Evolutionary conservation across 169 alveolate species (phyloP).

Genomic region (Cyclospora cayetanensis): DNA sequence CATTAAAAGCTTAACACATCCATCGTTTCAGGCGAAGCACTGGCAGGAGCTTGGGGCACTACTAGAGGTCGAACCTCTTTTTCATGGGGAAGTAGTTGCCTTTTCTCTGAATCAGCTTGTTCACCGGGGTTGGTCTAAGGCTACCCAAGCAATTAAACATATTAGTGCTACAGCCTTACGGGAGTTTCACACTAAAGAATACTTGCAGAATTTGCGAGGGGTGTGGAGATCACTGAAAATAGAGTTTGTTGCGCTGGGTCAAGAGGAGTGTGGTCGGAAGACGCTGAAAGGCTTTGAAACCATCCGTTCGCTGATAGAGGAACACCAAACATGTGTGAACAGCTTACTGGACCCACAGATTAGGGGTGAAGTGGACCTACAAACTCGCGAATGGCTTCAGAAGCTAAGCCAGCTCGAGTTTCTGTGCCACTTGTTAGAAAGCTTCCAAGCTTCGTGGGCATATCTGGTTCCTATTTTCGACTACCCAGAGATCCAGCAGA

Average conservation of each 20-base stretch:
- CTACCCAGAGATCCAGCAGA: conserved; percentile 84
- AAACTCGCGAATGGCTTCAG: conserved; percentile 89
- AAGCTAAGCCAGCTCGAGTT: conserved; percentile 80
- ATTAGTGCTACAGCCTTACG: conserved; percentile 71
- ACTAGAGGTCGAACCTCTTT: not conserved
- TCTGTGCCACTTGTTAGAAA: conserved; percentile 75
- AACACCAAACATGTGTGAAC: conserved; percentile 85
- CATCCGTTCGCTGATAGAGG: conserved; percentile 85
- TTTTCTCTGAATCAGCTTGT: conserved; percentile 72
- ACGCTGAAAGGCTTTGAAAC: conserved; percentile 86
- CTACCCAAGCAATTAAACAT: conserved; percentile 74
- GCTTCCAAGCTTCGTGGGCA: conserved; percentile 82
- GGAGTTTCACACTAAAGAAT: conserved; percentile 56
- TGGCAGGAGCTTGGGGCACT: conserved; percentile 47
- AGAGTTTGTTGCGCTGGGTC: conserved; percentile 80
- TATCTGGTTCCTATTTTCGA: conserved; percentile 85
- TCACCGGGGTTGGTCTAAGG: conserved; percentile 72
- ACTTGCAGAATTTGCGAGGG: conserved; percentile 62
- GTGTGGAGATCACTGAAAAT: conserved; percentile 46
- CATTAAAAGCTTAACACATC: conserved; percentile 35
- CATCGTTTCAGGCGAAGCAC: conserved; percentile 45
- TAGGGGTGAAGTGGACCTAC: conserved; percentile 85
- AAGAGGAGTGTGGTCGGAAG: conserved; percentile 76
- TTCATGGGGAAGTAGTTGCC: conserved; percentile 17
- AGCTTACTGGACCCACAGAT: conserved; percentile 87